Percentiles rank a stretch among this genome's conserved stretches.
These are phyloP conservation scores for Tricholomella constricta DNA, from an alignment of 768 basidiomycete species.

Conservation along the genomic window DNA sequence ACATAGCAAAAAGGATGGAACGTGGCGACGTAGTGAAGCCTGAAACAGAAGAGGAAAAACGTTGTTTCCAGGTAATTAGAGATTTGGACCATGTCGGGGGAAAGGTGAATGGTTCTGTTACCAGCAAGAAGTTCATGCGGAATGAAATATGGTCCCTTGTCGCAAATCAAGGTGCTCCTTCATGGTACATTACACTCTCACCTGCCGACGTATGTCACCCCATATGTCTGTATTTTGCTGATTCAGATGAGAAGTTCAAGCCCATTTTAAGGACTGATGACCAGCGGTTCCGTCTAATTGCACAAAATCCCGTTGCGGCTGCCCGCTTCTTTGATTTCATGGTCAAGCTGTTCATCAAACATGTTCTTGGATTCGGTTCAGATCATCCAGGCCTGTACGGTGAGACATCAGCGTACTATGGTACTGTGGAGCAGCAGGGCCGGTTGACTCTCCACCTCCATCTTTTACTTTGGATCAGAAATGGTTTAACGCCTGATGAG, in stretches of 20 bases:
- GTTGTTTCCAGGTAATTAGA: constrained; percentile 21
- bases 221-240: constrained; percentile 37
- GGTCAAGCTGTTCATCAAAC: no score
- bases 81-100: constrained; percentile 18
- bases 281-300: no score
- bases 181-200: constrained; percentile 39
- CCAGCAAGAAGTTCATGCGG: no score
- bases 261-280: constrained; percentile 15
- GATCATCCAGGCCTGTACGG: constrained; percentile 28
- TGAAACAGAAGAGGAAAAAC: constrained; percentile 18
- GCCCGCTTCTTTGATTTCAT: no score
- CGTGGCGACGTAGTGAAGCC: constrained; percentile 4
- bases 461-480: constrained; percentile 26
- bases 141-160: no score
- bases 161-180: constrained; percentile 9
- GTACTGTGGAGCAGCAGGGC: constrained; percentile 33
- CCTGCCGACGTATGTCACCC: constrained; percentile 36
- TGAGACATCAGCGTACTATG: constrained; percentile 25
- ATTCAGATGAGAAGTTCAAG: constrained; percentile 19
- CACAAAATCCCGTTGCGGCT: constrained; percentile 28
- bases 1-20: no score
- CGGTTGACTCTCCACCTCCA: constrained; percentile 28
- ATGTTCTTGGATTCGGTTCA: constrained; percentile 14
- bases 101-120: constrained; percentile 19
- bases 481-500: constrained; percentile 10